Evolutionary conservation across 1,284 basidiomycete genomes (phyloP), one percentile per base, ranked within the genome.

Genomic region (Sporisorium reilianum): DNA sequence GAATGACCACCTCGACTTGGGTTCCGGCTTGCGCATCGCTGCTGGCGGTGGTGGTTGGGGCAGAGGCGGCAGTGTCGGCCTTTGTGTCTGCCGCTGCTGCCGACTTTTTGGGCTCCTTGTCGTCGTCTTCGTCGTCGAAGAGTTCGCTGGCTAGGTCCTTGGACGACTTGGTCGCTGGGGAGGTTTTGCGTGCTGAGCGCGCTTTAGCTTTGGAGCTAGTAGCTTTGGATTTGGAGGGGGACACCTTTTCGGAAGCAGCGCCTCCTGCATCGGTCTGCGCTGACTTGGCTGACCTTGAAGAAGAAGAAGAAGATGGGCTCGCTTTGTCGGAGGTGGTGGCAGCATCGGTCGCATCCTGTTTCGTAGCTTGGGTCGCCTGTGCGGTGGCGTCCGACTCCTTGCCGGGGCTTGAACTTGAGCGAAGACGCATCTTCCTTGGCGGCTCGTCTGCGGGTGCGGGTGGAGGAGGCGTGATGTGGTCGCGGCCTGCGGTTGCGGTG

Each of bases 101-200:
- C n/a, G 44, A 25, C 5, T 32, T 36, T 20, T 36, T 36, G 20
- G 23, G 28, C 4, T 45, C 44, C 0, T 32, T 53, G 2, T 60
- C 49, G 0, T 34, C 64, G 1, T 60, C 44, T 7, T 64, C 60
- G 16, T 69, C 61, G 34, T 46, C 49, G 26, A 70, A 64, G 3
- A 70, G 53, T n/a, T 64, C 44, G 22, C 41, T 51, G 9, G 57
- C 67, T 4, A 70, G 57, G 22, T 70, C 58, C n/a, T 34, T 38
- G 4, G 50, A 20, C 14, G 56, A 9, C 23, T 34, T 45, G 25
- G 23, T 38, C 38, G 52, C 41, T 44, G 61, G 18, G 2, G 48
- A 38, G 25, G 50, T 18, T 30, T 46, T 61, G 22, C 38, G 44
- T 38, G 55, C 36, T 11, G 45, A n/a, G 22, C 22, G 42, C 10